Evolutionary conservation across 2,329 filamentous ascomycete genomes (phyloP), one percentile per base, ranked within the genome.

Genomic region (Lecanicillium sp.): DNA sequence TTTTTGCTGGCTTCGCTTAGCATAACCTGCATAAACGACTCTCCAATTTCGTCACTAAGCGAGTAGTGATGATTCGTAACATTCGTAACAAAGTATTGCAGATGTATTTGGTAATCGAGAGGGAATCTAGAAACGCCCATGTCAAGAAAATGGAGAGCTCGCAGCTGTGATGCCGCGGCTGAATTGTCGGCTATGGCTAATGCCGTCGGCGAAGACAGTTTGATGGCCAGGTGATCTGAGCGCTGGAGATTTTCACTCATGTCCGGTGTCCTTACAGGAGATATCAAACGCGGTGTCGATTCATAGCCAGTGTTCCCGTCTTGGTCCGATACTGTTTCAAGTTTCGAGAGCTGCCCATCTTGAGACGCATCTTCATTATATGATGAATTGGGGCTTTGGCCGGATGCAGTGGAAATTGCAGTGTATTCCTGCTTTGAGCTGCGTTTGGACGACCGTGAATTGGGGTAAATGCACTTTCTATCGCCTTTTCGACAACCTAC

Each of bases 381-480:
- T 15, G 75, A 78, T 29, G 63, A 66, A 3, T 70, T 70, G 44
- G 73, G 76, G 19, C 60, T 55, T 37, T 64, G 62, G 44, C 65
- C 64, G 33, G 60, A 59, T 2, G 55, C 45, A n/a, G n/a, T n/a
- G n/a, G n/a, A n/a, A n/a, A n/a, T n/a, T n/a, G 72, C 66, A 45
- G 63, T 70, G 16, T 57, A 51, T 48, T 59, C 55, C 57, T 47
- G 32, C 52, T 48, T 19, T 45, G 40, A 35, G 59, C 49, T 17
- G 22, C 62, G 56, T 45, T 69, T 73, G 28, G 64, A 51, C 9
- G 63, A 57, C 33, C 75, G 65, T 20, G 80, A 68, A 34, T 90
- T 86, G 3, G 92, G 90, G 57, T 95, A 98, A 42, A 84, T 71
- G 58, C 92, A 98, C 47, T 94, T 86, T 62, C 92, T 77, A 49